Evolutionary conservation across 2,329 filamentous ascomycete species (phyloP), one percentile per base, ranked within the genome.

Genomic region (Cladosporium sp.): DNA sequence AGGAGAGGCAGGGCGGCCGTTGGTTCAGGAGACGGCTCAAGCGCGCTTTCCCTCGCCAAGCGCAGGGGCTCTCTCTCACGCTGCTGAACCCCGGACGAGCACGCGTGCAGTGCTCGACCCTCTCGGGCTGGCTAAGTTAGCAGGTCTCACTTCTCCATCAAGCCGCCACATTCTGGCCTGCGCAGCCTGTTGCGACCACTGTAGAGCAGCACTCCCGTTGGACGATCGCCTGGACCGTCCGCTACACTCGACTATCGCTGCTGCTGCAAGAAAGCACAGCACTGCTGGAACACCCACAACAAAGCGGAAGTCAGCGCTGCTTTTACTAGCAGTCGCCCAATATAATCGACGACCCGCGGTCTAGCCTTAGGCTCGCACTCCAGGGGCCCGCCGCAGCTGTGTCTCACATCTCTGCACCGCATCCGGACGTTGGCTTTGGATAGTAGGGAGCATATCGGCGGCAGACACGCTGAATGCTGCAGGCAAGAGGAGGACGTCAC

Each of bases 91-190:
- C 42, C 6, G 28, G 42, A 45, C 42, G 22, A 47, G 43, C 43
- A 47, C 43, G 30, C 30, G 30, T 34, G 30, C 30, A 34, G 30
- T 34, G 30, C 30, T 34, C 30, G 30, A 34, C 30, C 30, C 30
- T 34, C 30, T 34, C 30, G 30, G 28, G 49, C 49, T 51, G 38
- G 52, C 52, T 45, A 25, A 25, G 25, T 25, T 25, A 40, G 40
- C 40, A 55, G 52, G 52, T 55, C 52, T 55, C 52, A 55, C 52
- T 55, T 55, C 52, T 45, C 39, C 25, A 55, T 37, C 52, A 15
- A 17, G 40, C 52, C 52, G 52, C 52, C 52, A 30, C 39, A 28
- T 55, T 42, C 40, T 45, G 52, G 40, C 30, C 52, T 55, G 52
- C 38, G 52, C 52, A 45, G 39, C 43, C 28, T 20, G 45, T 28